Base-by-base conservation (phyloP, 805 yeast genomes). In the Metschnikowia matae region DNA sequence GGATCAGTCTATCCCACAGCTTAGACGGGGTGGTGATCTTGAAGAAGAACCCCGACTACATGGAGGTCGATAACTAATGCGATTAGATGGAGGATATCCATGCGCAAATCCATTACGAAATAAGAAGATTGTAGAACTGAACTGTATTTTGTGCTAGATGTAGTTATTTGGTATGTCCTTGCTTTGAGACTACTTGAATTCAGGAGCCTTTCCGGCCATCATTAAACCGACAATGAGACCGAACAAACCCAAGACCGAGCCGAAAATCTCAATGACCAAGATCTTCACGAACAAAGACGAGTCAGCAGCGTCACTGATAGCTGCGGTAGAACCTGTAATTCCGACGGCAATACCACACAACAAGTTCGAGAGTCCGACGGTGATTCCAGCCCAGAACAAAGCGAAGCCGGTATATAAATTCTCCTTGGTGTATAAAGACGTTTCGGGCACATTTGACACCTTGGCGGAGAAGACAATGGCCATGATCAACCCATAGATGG, bases 331-430 rank as follows among this genome's bases (percentile, higher is more conserved):
- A 44, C 99, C 99, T 14, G 99, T 94, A 54, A 94, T 79, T 55
- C 99, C 99, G 44, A 94, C 99, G 3, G 97, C 92, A 49, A 94
- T 77, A 74, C 99, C 99, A 79, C 99, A 94, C 52, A 94, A 85
- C 67, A 94, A 80, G 70, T 94, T 94, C 62, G 95, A 84, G 32
- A 88, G 67, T 37, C 99, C 99, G 45, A 94, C 99, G 4, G 99
- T 94, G 46, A 91, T 65, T 29, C 99, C 99, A 23, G 97, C 99
- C 99, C 99, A 94, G 69, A 94, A 94, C 54, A 94, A 77, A 6
- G 98, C 83, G 66, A 83, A 94, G 6, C 99, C 99, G 4, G 99
- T 94, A 72, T 89, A 94, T 61, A 91, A 73, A 71, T 94, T 94
- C 49, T 85, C 87, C 62, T 83, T 82, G n/a, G 96, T 81, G 64